Conservation (phyloP, 2,329 filamentous ascomycete genomes). For the Metarhizium anisopliae region DNA sequence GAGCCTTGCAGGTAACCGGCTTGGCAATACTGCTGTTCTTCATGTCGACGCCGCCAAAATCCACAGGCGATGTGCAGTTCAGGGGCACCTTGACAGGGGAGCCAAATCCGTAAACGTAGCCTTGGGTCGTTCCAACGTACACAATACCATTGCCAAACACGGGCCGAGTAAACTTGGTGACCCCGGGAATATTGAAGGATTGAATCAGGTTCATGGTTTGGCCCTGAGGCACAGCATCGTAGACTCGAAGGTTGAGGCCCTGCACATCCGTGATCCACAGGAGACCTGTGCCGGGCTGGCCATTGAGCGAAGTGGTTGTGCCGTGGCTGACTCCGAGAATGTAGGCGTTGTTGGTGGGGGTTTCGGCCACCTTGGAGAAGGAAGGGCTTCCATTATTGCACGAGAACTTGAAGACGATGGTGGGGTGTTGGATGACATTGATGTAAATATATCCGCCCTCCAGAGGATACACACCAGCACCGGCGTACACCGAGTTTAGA, state of each 20-base stretch:
- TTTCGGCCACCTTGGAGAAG: constrained; percentile 45
- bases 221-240: constrained; percentile 40
- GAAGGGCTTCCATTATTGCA: constrained; percentile 40
- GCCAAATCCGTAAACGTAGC: constrained; percentile 46
- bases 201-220: constrained; percentile 38
- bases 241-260: constrained; percentile 41
- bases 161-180: constrained; percentile 47
- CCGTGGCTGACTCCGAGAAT: constrained; percentile 48
- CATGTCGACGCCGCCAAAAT: constrained; percentile 38
- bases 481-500: constrained; percentile 36
- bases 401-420: constrained; percentile 49
- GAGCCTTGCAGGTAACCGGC: constrained; percentile 38
- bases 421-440: constrained; percentile 43
- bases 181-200: constrained; percentile 40
- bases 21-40: constrained; percentile 19
- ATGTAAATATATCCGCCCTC: constrained; percentile 42
- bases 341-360: constrained; percentile 38
- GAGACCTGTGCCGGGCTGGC: constrained; percentile 44
- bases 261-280: constrained; percentile 49
- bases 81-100: constrained; percentile 44
- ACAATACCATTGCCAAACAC: constrained; percentile 48
- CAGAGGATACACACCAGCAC: constrained; percentile 37
- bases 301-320: constrained; percentile 45
- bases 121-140: constrained; percentile 43
- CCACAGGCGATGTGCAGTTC: constrained; percentile 40